Conservation (phyloP, 129 eudicot species). For the Chrysanthemum makinoi region DNA sequence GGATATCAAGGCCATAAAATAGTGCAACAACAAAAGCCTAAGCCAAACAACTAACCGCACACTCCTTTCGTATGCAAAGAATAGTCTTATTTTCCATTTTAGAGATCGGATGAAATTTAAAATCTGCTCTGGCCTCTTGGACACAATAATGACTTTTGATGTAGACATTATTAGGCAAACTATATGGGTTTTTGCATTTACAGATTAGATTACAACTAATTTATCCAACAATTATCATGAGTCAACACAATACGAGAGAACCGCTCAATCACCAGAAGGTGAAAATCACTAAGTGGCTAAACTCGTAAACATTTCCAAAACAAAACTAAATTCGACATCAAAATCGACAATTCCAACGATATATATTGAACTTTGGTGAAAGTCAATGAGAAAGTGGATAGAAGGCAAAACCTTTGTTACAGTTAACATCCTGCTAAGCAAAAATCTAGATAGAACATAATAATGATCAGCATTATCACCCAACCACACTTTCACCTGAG, state of each 20-base stretch:
- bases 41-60: not conserved
- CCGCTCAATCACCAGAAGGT: not conserved
- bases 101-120: not conserved
- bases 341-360: conserved; percentile 8
- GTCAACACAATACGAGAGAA: conserved; percentile 17
- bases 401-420: conserved; percentile 73
- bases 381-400: not conserved
- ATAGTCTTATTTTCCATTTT: conserved; percentile 17
- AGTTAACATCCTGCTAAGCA: conserved; percentile 96
- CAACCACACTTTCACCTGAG: conserved; percentile 96
- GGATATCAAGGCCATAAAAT: not conserved
- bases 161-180: not conserved
- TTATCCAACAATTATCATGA: conserved; percentile 11
- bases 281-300: no score
- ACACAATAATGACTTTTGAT: not conserved
- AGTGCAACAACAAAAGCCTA: not conserved
- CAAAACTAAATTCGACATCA: not conserved
- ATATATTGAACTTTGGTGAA: conserved; percentile 10
- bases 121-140: conserved; percentile 2
- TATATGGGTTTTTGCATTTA: not conserved
- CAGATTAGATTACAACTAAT: conserved; percentile 20
- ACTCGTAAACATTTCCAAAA: no score
- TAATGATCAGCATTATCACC: conserved; percentile 99
- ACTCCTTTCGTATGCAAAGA: not conserved
- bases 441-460: conserved; percentile 91